Evolutionary conservation across 495 filamentous ascomycete genomes (phyloP).

Genomic region (Hyaloscypha variabilis): DNA sequence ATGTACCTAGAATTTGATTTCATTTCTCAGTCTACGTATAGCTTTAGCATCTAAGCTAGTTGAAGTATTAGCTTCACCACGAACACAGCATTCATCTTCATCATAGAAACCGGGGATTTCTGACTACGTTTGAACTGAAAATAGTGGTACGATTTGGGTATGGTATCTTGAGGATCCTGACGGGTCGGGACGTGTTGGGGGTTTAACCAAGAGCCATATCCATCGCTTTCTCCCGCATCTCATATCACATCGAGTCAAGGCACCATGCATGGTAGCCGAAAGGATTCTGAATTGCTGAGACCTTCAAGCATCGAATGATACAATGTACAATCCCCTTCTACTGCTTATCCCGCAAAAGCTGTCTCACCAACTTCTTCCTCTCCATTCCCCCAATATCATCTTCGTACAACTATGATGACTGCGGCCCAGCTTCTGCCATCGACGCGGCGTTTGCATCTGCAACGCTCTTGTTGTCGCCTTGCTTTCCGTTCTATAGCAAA

Average conservation of each 20-base stretch:
- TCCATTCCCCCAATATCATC: background rate
- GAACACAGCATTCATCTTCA: too few species aligned
- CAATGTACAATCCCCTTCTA: slow-evolving; percentile 30
- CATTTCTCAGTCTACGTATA: too few species aligned
- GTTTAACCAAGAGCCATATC: background rate
- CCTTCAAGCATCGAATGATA: slow-evolving; percentile 26
- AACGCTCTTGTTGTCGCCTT: slow-evolving; percentile 80
- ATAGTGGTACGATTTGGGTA: too few species aligned
- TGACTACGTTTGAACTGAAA: too few species aligned
- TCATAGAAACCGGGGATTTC: too few species aligned
- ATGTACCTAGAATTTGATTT: too few species aligned
- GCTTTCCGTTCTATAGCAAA: slow-evolving; percentile 84
- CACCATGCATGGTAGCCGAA: background rate
- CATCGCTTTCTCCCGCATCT: background rate
- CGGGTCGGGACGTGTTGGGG: too few species aligned
- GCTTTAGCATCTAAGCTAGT: too few species aligned
- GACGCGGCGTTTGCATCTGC: slow-evolving; percentile 71
- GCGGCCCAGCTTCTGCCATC: slow-evolving; percentile 45
- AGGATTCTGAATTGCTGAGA: slow-evolving; percentile 18
- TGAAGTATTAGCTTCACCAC: too few species aligned
- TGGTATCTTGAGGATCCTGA: too few species aligned
- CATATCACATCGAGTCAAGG: background rate
- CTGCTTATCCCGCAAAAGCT: slow-evolving; percentile 3
- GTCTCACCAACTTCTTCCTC: background rate
- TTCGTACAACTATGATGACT: slow-evolving; percentile 8